Evolutionary conservation across 371 early-diverging fungal species (phyloP), one percentile per base, ranked within the genome.

Genomic region (Lichtheimia ornata): DNA sequence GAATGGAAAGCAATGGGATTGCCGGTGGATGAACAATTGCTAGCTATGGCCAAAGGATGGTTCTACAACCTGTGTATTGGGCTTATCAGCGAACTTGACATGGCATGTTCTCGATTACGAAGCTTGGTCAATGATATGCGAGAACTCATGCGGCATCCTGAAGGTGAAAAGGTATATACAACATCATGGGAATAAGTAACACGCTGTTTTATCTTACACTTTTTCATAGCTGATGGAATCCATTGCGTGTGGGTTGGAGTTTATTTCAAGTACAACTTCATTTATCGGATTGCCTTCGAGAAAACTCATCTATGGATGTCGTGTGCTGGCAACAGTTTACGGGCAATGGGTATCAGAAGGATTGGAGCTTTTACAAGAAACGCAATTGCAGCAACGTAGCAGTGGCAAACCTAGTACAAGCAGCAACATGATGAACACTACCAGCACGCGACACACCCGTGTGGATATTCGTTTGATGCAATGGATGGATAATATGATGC

Each of bases 1-100:
- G 73, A 71, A 59, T 80, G 81, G 81, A 77, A 75, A 59, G 71
- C 77, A 1, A 73, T 80, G 73, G 81, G 77, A 2, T 30, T 80
- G 50, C 81, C 81, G 2, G 81, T 73, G 12, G 72, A 80, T 30
- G 74, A 75, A 12, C 63, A 65, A n/a, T 55, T 80, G 11, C 56
- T 80, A 12, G 72, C 61, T 5, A 62, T 70, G 0, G 67, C 66
- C 7, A 75, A 75, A 59, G 70, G 70, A 24, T 80, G 76, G 74
- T 55, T 80, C 6, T 64, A 71, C 47, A 71, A 67, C 43, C 53
- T 77, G 1, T 77, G 73, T 44, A 59, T 71, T 15, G 73, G 62
- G 22, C 43, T 73, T 2, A 43, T 74, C 5, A 60, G 64, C 20
- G 80, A 74, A 7, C 50, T 79, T 17, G 70, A 76, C 57, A 59